Evolutionary conservation across 2,329 filamentous ascomycete species (phyloP).

Genomic region (Cytospora chrysosperma): DNA sequence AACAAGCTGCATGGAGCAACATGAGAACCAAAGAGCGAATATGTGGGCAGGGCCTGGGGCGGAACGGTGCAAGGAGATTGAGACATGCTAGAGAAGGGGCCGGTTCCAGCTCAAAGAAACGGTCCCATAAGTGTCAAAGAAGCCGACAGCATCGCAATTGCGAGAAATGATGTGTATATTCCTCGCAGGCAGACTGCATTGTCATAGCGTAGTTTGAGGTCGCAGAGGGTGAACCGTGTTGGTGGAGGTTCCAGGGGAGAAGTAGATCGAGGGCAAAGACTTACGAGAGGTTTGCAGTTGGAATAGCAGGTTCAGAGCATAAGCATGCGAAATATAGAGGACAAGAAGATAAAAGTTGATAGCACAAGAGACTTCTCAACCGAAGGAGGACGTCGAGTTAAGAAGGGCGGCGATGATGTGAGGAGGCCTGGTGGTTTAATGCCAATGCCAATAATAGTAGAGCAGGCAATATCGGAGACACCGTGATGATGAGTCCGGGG

Average conservation of each 20-base stretch:
- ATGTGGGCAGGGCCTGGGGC: slow-evolving; percentile 4
- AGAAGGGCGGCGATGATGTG: slow-evolving; percentile 21
- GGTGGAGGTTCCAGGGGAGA: background rate
- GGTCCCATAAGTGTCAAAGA: slow-evolving; percentile 13
- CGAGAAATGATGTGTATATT: slow-evolving; percentile 20
- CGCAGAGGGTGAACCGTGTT: slow-evolving; percentile 1
- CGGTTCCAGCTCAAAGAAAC: slow-evolving; percentile 15
- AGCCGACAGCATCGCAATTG: slow-evolving; percentile 12
- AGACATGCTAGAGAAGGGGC: slow-evolving; percentile 22
- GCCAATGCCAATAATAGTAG: slow-evolving; percentile 21
- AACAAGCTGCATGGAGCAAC: slow-evolving; percentile 13
- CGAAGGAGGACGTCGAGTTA: slow-evolving; percentile 16
- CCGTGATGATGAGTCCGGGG: slow-evolving; percentile 22
- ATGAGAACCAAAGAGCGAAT: slow-evolving; percentile 2
- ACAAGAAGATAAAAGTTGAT: slow-evolving; percentile 3
- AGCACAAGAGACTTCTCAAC: slow-evolving; percentile 10
- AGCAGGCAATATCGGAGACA: slow-evolving; percentile 26
- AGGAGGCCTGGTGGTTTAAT: slow-evolving; percentile 4
- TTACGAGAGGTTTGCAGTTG: slow-evolving; percentile 19
- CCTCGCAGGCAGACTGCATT: slow-evolving; percentile 14
- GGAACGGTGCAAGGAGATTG: slow-evolving; percentile 19
- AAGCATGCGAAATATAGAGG: background rate
- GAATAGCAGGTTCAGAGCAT: slow-evolving; percentile 6
- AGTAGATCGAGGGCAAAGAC: slow-evolving; percentile 10
- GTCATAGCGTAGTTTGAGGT: slow-evolving; percentile 12